Conservation (phyloP, 2,329 filamentous ascomycete genomes). For the Thielaviopsis cerberus region DNA sequence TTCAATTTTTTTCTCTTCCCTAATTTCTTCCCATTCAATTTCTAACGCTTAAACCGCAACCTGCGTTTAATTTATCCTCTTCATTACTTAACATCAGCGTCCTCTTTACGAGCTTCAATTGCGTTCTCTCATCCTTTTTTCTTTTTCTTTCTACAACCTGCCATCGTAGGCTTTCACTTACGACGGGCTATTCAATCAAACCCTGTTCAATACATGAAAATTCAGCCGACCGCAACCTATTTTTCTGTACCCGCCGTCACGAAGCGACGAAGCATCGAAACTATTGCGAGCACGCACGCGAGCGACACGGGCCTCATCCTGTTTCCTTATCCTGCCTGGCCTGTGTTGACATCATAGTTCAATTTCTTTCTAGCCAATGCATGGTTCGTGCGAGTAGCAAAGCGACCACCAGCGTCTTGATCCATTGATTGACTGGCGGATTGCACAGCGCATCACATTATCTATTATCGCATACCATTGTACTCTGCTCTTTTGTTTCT, state of each 20-base stretch:
- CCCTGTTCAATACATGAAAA: too few relatives aligned
- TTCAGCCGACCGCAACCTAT: too few relatives aligned
- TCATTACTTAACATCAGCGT: not conserved
- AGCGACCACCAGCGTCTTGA: not conserved
- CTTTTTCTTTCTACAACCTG: not conserved
- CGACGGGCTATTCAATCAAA: not conserved
- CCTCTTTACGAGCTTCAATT: not conserved
- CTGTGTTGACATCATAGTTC: not conserved
- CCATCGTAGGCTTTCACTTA: not conserved
- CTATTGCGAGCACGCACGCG: not conserved
- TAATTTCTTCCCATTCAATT: not conserved
- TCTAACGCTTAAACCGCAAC: not conserved
- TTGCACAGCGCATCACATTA: not conserved
- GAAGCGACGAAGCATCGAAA: not conserved
- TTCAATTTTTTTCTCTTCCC: not conserved
- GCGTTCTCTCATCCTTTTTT: not conserved
- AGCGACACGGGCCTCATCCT: not conserved
- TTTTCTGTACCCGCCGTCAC: not conserved
- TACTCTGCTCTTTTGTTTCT: not conserved
- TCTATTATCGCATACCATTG: not conserved
- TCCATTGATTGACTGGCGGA: not conserved
- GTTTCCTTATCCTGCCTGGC: not conserved
- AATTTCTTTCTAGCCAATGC: not conserved
- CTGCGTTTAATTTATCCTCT: not conserved
- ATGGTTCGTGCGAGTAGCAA: not conserved